A percentile compares a stretch with the other conserved stretches of the same genome.
phyloP scores from a whole-genome alignment of 495 filamentous ascomycete genomes.

The Stereocaulon alpinum region DNA sequence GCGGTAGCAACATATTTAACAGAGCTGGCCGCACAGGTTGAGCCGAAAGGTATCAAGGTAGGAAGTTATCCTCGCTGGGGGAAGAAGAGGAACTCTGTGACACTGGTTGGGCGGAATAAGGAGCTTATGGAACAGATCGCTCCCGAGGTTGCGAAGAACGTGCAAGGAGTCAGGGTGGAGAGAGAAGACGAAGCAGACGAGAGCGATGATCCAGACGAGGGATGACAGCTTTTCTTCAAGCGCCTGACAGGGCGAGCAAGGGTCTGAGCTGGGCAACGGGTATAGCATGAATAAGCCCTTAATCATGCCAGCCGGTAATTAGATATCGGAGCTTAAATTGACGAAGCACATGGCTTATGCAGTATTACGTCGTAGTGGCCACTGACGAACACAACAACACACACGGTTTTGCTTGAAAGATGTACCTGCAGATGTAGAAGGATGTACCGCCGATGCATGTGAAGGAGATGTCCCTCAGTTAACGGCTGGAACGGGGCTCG shows the following conservation, averaged over 20 bases:
- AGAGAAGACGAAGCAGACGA: constrained; percentile 53
- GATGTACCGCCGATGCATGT: background rate
- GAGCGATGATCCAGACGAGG: constrained; percentile 20
- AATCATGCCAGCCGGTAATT: background rate
- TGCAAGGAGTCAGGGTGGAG: constrained; percentile 44
- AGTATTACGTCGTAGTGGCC: constrained; percentile 5
- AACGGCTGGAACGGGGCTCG: background rate
- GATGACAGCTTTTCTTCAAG: background rate
- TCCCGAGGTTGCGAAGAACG: constrained; percentile 49
- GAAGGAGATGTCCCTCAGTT: constrained; percentile 1
- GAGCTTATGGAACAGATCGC: constrained; percentile 52
- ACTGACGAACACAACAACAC: background rate
- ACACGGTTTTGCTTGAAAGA: background rate
- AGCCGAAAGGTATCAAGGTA: constrained; percentile 74
- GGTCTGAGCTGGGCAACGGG: background rate
- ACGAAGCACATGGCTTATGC: constrained; percentile 9
- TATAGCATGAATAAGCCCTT: background rate
- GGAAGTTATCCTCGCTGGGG: constrained; percentile 93
- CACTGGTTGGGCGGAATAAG: constrained; percentile 67
- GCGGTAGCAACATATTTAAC: constrained; percentile 73
- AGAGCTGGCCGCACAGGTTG: constrained; percentile 59
- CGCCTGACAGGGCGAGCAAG: background rate
- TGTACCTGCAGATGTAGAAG: background rate
- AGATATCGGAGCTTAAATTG: constrained; percentile 12
- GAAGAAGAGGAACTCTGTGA: constrained; percentile 79